phyloP scores from a whole-genome alignment of 1,284 basidiomycete species.

The Trichosporon sp. region DNA sequence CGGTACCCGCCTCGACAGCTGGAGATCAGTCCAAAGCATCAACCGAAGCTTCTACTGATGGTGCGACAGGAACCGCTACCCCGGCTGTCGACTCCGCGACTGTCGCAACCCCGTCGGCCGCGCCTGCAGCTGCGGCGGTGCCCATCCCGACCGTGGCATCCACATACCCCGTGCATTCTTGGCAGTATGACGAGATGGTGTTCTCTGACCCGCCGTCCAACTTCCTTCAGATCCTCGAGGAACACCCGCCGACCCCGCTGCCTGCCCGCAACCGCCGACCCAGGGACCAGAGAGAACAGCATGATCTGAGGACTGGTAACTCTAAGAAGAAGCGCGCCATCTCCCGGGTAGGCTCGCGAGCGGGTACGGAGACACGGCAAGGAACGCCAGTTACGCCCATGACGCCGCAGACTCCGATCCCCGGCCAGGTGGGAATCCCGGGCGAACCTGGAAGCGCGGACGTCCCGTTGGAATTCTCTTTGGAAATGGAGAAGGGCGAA shows the following conservation, averaged over 20 bases:
- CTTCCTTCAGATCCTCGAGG: constrained; percentile 77
- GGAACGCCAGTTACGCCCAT: constrained; percentile 4
- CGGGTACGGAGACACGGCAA: constrained; percentile 52
- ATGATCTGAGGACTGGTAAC: constrained; percentile 35
- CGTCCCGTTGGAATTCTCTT: constrained; percentile 67
- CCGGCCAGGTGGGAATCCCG: constrained; percentile 34
- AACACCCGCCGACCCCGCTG: constrained; percentile 76
- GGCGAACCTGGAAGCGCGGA: constrained; percentile 46
- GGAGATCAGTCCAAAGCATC: constrained; percentile 5
- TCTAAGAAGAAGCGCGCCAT: constrained; percentile 27
- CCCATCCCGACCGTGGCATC: constrained; percentile 14
- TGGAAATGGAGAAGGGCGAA: constrained; percentile 80
- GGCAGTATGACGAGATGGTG: constrained; percentile 99
- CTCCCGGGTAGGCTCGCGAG: constrained; percentile 49
- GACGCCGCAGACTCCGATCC: constrained; percentile 15
- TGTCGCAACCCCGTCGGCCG: neutral
- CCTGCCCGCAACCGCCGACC: constrained; percentile 58
- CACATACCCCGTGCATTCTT: constrained; percentile 71
- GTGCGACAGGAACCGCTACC: constrained; percentile 2
- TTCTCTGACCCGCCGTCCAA: constrained; percentile 89
- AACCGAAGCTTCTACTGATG: constrained; percentile 11
- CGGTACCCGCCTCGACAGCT: constrained; percentile 1
- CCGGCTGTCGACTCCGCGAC: constrained; percentile 2
- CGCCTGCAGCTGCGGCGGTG: neutral
- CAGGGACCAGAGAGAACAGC: constrained; percentile 36